These are phyloP conservation scores for Candida manassasensis DNA, from an alignment of 805 yeast species.

Conservation along the genomic window DNA sequence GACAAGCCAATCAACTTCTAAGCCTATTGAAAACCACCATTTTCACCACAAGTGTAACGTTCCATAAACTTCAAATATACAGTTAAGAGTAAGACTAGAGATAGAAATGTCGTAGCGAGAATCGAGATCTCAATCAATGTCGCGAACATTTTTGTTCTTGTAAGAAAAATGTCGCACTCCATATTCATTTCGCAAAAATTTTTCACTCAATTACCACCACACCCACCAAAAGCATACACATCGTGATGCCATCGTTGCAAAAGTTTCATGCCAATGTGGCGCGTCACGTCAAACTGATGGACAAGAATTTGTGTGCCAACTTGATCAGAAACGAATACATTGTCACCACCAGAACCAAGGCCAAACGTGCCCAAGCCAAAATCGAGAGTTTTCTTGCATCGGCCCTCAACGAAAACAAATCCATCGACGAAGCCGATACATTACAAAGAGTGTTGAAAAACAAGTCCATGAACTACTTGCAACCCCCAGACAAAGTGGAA, in stretches of 20 bases:
- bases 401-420: slow-evolving; percentile 24
- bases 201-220: not conserved
- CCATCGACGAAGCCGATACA: slow-evolving; percentile 11
- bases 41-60: too few species aligned
- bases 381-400: slow-evolving; percentile 34
- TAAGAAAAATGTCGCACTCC: not conserved
- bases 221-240: not conserved
- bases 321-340: slow-evolving; percentile 41
- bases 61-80: too few species aligned
- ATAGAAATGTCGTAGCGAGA: too few species aligned
- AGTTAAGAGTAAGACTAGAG: too few species aligned
- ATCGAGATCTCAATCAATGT: not conserved
- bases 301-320: slow-evolving; percentile 40
- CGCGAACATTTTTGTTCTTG: not conserved
- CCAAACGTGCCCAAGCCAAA: slow-evolving; percentile 40
- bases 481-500: slow-evolving; percentile 44
- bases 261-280: slow-evolving; percentile 40
- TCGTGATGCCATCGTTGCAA: slow-evolving; percentile 36
- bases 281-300: slow-evolving; percentile 40
- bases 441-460: slow-evolving; percentile 12
- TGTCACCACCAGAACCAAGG: slow-evolving; percentile 40
- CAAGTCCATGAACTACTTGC: slow-evolving; percentile 28
- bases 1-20: slow-evolving; percentile 88
- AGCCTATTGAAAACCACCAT: not conserved
- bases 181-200: slow-evolving; percentile 3